Evolutionary conservation across 2,329 filamentous ascomycete genomes (phyloP).

Genomic region (Colletotrichum orchidophilum): DNA sequence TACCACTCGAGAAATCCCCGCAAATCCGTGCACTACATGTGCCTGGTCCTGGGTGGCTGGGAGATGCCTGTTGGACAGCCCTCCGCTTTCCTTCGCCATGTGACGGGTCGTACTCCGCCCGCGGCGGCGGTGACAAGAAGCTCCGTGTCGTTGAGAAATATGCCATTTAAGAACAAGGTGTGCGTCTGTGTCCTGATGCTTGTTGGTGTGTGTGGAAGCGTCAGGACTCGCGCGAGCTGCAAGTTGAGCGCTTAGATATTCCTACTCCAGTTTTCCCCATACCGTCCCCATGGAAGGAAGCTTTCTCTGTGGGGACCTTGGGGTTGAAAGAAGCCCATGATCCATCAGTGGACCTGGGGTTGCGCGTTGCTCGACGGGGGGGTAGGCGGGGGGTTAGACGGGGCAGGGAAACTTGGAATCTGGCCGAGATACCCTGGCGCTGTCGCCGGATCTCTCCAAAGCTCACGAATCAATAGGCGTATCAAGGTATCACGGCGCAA

Average conservation of each 20-base stretch:
- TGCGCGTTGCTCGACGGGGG: too few species aligned
- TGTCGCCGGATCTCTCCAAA: background rate
- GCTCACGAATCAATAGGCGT: slow-evolving; percentile 19
- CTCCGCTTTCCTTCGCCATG: slow-evolving; percentile 9
- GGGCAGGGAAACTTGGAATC: slow-evolving; percentile 5
- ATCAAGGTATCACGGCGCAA: background rate
- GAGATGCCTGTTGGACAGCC: background rate
- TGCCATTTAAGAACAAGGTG: background rate
- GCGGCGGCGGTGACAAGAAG: background rate
- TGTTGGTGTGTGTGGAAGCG: background rate
- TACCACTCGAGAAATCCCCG: background rate
- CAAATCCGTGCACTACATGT: background rate
- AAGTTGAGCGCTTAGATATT: slow-evolving; percentile 21
- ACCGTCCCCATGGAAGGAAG: slow-evolving; percentile 25
- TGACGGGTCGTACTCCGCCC: slow-evolving; percentile 1
- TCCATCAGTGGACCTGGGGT: background rate
- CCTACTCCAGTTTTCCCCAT: slow-evolving; percentile 16
- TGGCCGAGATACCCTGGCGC: background rate
- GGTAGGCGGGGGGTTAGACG: too few species aligned
- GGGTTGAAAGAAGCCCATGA: background rate
- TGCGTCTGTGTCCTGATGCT: background rate
- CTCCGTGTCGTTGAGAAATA: background rate
- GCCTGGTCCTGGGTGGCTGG: slow-evolving; percentile 12
- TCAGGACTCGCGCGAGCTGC: background rate
- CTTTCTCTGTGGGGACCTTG: slow-evolving; percentile 16